Evolutionary conservation across 768 basidiomycete genomes (phyloP).

Genomic region (Boletus barrowsii): DNA sequence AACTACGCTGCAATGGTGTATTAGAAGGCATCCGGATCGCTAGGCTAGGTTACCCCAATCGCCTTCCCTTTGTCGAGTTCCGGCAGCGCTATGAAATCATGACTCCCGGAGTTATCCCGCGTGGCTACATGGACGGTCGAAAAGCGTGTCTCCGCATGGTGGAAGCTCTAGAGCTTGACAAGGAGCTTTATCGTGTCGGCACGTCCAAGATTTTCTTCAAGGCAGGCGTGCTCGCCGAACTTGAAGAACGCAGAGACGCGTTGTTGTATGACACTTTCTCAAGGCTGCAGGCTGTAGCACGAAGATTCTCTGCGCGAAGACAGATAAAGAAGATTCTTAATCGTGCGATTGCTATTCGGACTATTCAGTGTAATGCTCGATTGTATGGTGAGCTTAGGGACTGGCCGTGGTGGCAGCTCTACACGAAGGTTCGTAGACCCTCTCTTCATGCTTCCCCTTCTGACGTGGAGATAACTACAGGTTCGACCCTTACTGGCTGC

Average conservation of each 20-base stretch:
- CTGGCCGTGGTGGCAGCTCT: constrained; percentile 99
- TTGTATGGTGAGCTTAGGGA: constrained; percentile 86
- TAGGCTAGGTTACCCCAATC: constrained; percentile 93
- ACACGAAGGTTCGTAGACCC: constrained; percentile 65
- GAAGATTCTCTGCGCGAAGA: constrained; percentile 82
- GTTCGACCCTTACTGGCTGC: constrained; percentile 91
- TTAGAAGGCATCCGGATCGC: constrained; percentile 98
- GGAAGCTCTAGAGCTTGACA: constrained; percentile 82
- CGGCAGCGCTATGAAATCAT: constrained; percentile 95
- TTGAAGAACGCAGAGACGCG: constrained; percentile 88
- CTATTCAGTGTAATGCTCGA: constrained; percentile 91
- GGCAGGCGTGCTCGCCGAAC: constrained; percentile 92
- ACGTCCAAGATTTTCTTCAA: constrained; percentile 99
- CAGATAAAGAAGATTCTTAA: constrained; percentile 95
- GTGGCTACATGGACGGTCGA: constrained; percentile 96
- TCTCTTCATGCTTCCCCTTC: neutral
- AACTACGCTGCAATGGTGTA: constrained; percentile 97
- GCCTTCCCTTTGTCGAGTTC: constrained; percentile 96
- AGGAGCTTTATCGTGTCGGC: constrained; percentile 82
- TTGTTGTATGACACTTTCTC: constrained; percentile 89
- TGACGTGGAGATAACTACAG: constrained; percentile 35
- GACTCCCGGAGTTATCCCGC: constrained; percentile 88
- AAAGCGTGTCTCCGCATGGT: constrained; percentile 93
- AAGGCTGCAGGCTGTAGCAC: constrained; percentile 78
- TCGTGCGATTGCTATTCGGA: constrained; percentile 84